A percentile compares a stretch with the other conserved stretches of the same genome.
phyloP scores from a whole-genome alignment of 345 rosid genomes.

The Boechera divaricarpa region DNA sequence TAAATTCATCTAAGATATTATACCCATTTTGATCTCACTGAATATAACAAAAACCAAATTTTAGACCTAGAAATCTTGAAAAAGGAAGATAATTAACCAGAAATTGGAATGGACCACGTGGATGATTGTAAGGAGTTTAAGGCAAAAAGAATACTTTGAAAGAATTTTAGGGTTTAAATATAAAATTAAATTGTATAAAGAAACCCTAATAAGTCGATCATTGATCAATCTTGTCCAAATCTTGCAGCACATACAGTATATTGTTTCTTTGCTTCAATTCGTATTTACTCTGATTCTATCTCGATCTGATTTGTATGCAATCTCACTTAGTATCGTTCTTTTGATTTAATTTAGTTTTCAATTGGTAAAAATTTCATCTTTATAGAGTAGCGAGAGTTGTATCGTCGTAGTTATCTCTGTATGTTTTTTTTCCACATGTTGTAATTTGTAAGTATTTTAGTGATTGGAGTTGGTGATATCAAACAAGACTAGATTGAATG shows the following conservation, averaged over 20 bases:
- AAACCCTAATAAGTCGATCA: not conserved
- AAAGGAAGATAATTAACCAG: not conserved
- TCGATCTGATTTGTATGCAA: too few species aligned
- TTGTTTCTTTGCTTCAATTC: not conserved
- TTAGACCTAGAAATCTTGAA: not conserved
- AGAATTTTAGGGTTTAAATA: not conserved
- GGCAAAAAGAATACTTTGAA: not conserved
- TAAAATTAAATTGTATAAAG: constrained; percentile 4
- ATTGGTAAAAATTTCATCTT: too few species aligned
- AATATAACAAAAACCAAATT: not conserved
- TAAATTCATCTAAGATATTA: not conserved
- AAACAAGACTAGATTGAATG: not conserved
- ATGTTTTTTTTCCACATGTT: not conserved
- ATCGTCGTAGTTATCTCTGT: not conserved
- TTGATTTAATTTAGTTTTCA: too few species aligned
- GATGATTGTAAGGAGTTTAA: not conserved
- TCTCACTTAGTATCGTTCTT: too few species aligned
- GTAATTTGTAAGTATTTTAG: not conserved
- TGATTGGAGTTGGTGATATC: not conserved
- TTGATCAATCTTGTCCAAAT: not conserved
- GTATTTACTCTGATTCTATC: not conserved
- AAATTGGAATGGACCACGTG: not conserved
- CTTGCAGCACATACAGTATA: not conserved
- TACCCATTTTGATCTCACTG: not conserved
- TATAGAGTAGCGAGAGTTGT: not conserved